Conservation (phyloP, 257 asterid species). For the Forsythia viridissima region DNA sequence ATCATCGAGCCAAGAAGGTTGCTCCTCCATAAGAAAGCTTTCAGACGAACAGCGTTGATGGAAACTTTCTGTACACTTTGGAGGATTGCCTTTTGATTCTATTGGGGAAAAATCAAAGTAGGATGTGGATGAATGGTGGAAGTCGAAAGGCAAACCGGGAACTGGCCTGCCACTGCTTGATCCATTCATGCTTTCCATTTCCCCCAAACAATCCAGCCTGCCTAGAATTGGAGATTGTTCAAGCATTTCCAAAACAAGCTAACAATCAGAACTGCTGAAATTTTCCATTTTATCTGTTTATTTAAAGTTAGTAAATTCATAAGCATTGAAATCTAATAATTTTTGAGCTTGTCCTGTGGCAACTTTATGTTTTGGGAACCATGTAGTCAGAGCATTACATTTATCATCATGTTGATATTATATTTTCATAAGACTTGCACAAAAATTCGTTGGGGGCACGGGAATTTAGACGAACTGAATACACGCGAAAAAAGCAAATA, state of each 20-base stretch:
- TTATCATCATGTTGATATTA: background rate
- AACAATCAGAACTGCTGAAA: background rate
- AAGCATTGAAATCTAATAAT: background rate
- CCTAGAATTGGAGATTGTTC: background rate
- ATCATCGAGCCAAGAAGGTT: conserved; percentile 84
- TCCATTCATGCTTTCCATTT: conserved; percentile 34
- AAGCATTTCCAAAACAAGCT: background rate
- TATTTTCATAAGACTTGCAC: background rate
- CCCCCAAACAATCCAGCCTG: conserved; percentile 23
- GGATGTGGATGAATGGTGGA: conserved; percentile 26
- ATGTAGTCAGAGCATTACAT: too few species aligned
- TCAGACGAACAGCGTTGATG: conserved; percentile 69
- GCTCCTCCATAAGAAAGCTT: conserved; percentile 61
- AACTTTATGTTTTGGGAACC: too few species aligned
- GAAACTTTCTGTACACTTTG: conserved; percentile 21
- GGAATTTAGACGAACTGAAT: background rate
- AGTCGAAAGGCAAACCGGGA: conserved; percentile 26
- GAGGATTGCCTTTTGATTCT: conserved; percentile 28
- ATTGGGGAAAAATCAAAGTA: conserved; percentile 18
- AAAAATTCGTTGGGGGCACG: background rate
- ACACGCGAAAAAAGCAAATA: too few species aligned
- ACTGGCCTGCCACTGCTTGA: conserved; percentile 24
- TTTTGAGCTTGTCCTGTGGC: background rate
- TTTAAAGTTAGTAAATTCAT: background rate
- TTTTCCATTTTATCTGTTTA: too few species aligned